Base-by-base conservation (phyloP, 2,329 filamentous ascomycete species). In the Periconia sp. region DNA sequence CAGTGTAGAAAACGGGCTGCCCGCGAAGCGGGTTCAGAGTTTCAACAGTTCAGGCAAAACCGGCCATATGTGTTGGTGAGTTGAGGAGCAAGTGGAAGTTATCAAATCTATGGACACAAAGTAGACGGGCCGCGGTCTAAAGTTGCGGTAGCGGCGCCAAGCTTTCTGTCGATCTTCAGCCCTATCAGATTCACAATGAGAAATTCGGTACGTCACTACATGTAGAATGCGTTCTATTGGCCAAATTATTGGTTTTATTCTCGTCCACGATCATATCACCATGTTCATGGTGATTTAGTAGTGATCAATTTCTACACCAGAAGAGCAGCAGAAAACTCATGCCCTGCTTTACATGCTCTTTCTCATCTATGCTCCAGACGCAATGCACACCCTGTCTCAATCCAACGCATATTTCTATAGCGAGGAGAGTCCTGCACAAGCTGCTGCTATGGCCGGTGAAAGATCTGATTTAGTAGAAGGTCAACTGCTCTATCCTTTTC, bases 241-340 rank as follows among this genome's bases (percentile, higher is more conserved):
- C 18, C 18, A 23, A 9, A n/a, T 44, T 3, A 6, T 27, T 5
- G 23, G 3, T 27, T 27, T 27, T 27, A 27, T 27, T 27, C 23
- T 27, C 23, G 23, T 8, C 3, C 23, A 27, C 2, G 14, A 40
- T 14, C 31, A 47, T 35, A 2, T 27, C 23, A 27, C 23, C 23
- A 27, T 27, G 23, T 27, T 27, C 23, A 37, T 35, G 37, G 43
- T n/a, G 17, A 47, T 49, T 42, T 65, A 60, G 60, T 65, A 65
- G 64, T 61, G 62, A 64, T 61, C 54, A 61, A 54, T 64, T 57
- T 56, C 56, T 63, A 59, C 57, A 60, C 55, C 57, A 66, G 55
- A 60, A 62, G 58, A 61, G 60, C 59, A 20, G 45, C 37, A 30
- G 49, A 50, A 48, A 50, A 49, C 40, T 44, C 35, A 55, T 23